Conservation (phyloP, 2,329 filamentous ascomycete genomes). For the Nemania diffusa region DNA sequence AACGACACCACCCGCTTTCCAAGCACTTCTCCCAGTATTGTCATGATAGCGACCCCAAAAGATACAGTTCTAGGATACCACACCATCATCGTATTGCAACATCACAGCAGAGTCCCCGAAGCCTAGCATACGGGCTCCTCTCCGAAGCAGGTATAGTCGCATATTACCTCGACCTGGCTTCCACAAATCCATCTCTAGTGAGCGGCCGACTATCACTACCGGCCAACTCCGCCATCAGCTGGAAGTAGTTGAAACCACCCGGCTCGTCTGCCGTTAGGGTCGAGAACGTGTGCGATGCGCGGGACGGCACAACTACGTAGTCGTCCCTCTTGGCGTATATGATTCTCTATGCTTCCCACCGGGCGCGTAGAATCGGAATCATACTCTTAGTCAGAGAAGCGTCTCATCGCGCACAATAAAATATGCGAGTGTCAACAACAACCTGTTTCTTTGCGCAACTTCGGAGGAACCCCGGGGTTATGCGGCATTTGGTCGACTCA, state of each 20-base stretch:
- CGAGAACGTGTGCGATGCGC: slow-evolving; percentile 65
- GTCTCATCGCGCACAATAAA: slow-evolving; percentile 60
- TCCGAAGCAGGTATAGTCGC: slow-evolving; percentile 54
- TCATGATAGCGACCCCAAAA: not conserved
- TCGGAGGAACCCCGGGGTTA: not conserved
- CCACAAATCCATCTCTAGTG: slow-evolving; percentile 59
- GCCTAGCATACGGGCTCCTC: slow-evolving; percentile 7
- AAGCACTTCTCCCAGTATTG: not conserved
- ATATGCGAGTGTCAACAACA: slow-evolving; percentile 3
- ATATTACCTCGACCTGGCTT: slow-evolving; percentile 61
- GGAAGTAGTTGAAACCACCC: slow-evolving; percentile 68
- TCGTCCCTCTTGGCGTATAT: slow-evolving; percentile 62
- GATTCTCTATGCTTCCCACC: slow-evolving; percentile 55
- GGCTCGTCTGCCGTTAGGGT: slow-evolving; percentile 66
- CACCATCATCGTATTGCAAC: not conserved
- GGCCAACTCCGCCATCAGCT: slow-evolving; percentile 58
- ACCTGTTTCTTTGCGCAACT: not conserved
- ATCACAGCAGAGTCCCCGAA: not conserved
- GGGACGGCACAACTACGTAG: slow-evolving; percentile 64
- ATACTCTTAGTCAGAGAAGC: slow-evolving; percentile 64
- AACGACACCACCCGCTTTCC: not conserved
- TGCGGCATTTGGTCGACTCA: not conserved
- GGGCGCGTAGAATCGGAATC: slow-evolving; percentile 62
- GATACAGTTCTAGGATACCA: not conserved
- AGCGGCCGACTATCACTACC: slow-evolving; percentile 56